Percentiles rank a stretch among this genome's conserved stretches.
These are phyloP conservation scores for Auxenochlorella protothecoides DNA, from an alignment of 139 green algal species.

Conservation along the genomic window DNA sequence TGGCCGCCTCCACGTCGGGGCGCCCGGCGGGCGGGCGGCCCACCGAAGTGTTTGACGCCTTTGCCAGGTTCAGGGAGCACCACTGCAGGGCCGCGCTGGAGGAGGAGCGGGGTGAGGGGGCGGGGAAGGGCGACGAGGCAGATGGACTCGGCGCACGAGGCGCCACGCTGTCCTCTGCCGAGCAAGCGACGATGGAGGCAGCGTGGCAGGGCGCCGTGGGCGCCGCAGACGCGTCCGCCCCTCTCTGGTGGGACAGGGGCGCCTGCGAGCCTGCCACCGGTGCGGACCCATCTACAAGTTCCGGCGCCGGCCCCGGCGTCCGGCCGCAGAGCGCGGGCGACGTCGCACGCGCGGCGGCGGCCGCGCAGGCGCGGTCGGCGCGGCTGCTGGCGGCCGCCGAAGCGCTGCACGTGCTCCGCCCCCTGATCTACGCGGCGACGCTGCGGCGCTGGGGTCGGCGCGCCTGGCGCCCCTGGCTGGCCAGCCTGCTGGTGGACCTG, in stretches of 20 bases:
- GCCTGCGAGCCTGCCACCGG: too few species aligned
- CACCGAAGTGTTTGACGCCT: slow-evolving; percentile 25
- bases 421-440: slow-evolving; percentile 52
- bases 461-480: slow-evolving; percentile 50
- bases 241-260: too few species aligned
- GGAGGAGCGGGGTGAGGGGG: neutral
- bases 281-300: too few species aligned
- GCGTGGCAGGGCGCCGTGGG: too few species aligned
- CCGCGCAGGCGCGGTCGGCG: slow-evolving; percentile 10
- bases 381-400: slow-evolving; percentile 47
- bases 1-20: neutral
- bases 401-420: slow-evolving; percentile 56
- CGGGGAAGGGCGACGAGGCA: neutral
- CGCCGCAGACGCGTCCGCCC: too few species aligned
- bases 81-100: slow-evolving; percentile 5
- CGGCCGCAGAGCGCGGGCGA: too few species aligned
- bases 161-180: too few species aligned
- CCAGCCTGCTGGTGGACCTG: slow-evolving; percentile 43
- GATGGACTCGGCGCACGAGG: neutral
- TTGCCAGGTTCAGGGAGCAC: slow-evolving; percentile 19
- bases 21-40: slow-evolving; percentile 7
- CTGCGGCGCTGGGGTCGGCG: slow-evolving; percentile 35
- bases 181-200: too few species aligned
- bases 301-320: too few species aligned
- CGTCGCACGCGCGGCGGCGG: neutral